phyloP scores from a whole-genome alignment of 2,329 filamentous ascomycete species.

The Aspergillus thermomutatus region DNA sequence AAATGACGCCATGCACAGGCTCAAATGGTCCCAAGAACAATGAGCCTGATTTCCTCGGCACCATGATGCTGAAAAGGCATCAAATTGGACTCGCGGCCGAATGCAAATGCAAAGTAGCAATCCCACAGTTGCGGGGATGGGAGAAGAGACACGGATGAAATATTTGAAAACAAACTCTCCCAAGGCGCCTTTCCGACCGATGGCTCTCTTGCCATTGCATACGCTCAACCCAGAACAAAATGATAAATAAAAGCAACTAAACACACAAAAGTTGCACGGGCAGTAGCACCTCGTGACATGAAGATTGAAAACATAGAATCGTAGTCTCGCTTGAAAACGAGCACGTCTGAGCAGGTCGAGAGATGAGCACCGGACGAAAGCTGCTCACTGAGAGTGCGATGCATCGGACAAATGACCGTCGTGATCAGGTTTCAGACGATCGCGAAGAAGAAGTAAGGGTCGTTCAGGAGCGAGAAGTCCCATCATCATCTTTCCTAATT shows the following conservation, averaged over 20 bases:
- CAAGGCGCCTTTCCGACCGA: slow-evolving; percentile 18
- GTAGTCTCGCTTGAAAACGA: not conserved
- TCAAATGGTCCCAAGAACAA: slow-evolving; percentile 20
- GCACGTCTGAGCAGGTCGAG: not conserved
- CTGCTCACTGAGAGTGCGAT: slow-evolving; percentile 1
- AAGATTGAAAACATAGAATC: not conserved
- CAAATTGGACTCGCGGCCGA: slow-evolving; percentile 19
- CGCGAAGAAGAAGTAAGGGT: slow-evolving; percentile 42
- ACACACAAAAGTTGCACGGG: not conserved
- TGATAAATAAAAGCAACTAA: slow-evolving; percentile 9
- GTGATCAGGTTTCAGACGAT: slow-evolving; percentile 29
- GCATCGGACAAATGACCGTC: slow-evolving; percentile 17
- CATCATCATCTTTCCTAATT: slow-evolving; percentile 50
- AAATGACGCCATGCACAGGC: slow-evolving; percentile 26
- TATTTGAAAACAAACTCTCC: slow-evolving; percentile 8
- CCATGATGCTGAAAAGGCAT: slow-evolving; percentile 25
- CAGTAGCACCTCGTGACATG: not conserved
- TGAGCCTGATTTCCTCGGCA: slow-evolving; percentile 19
- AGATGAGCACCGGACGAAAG: not conserved
- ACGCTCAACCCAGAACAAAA: slow-evolving; percentile 11
- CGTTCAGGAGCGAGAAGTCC: slow-evolving; percentile 42
- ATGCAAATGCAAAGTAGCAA: slow-evolving; percentile 10
- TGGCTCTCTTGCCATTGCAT: slow-evolving; percentile 11
- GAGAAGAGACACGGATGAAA: not conserved
- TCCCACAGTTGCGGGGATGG: not conserved